Conservation (phyloP, 768 basidiomycete species). For the Hirschioporus abietinus region DNA sequence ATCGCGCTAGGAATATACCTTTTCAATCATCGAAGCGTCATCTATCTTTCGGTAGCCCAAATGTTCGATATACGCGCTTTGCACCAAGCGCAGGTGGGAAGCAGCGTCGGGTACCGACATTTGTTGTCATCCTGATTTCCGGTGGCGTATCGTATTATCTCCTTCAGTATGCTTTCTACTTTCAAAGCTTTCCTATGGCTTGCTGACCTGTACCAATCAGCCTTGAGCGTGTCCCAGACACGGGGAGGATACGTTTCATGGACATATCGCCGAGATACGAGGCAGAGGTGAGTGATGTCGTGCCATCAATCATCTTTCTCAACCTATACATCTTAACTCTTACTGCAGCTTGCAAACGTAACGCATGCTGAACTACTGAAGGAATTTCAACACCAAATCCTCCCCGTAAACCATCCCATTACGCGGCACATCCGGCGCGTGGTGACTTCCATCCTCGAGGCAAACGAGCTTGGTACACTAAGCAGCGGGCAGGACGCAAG, state of each 20-base stretch:
- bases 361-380: conserved; percentile 37
- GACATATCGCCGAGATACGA: conserved; percentile 59
- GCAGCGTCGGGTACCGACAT: background rate
- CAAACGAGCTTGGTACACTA: conserved; percentile 67
- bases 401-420: conserved; percentile 63
- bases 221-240: conserved; percentile 80
- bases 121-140: background rate
- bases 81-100: background rate
- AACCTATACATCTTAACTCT: conserved; percentile 1
- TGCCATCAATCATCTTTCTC: background rate
- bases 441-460: conserved; percentile 59
- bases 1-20: background rate
- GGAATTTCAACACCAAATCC: conserved; percentile 47
- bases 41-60: background rate
- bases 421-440: conserved; percentile 66
- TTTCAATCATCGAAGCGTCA: background rate
- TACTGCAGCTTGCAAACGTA: conserved; percentile 37
- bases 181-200: background rate
- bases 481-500: conserved; percentile 15
- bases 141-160: background rate
- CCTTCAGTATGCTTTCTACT: background rate
- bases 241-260: conserved; percentile 88
- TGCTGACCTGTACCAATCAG: conserved; percentile 29
- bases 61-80: background rate
- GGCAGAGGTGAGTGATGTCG: conserved; percentile 35